These are phyloP conservation scores for Backusella psychrophila DNA, from an alignment of 192 early-diverging fungal genomes.

Conservation along the genomic window DNA sequence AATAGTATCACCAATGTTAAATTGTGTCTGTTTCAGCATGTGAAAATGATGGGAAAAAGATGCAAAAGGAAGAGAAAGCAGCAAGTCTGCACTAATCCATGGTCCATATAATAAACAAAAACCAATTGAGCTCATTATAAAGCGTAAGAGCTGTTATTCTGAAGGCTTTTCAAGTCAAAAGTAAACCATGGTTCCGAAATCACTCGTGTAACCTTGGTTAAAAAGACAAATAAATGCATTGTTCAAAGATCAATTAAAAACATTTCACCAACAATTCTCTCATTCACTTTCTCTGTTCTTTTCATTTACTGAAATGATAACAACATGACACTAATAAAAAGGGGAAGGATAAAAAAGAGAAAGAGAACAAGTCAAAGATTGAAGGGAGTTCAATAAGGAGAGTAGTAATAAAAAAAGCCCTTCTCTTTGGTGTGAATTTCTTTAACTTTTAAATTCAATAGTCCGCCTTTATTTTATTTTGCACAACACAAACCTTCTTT, in stretches of 20 bases:
- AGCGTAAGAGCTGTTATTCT: neutral
- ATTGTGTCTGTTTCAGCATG: neutral
- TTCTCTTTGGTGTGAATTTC: constrained; percentile 3
- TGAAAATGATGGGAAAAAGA: neutral
- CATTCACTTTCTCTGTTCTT: neutral
- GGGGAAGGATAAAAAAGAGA: neutral
- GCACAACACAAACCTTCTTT: neutral
- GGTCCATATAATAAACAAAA: neutral
- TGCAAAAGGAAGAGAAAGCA: neutral
- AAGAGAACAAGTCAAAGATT: neutral
- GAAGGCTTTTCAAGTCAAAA: neutral
- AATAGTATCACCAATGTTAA: neutral
- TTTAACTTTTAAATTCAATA: constrained; percentile 1
- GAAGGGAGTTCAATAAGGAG: neutral
- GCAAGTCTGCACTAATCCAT: neutral
- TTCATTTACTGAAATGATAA: neutral
- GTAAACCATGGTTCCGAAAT: neutral
- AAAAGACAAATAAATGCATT: neutral
- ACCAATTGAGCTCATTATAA: neutral
- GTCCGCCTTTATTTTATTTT: neutral
- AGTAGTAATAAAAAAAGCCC: neutral
- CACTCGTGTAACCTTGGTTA: neutral
- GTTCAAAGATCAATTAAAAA: neutral
- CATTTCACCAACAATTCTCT: neutral
- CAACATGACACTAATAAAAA: neutral